Percentiles rank a stretch among this genome's conserved stretches.
Conservation (phyloP, 2,329 filamentous ascomycete genomes). For the Colletotrichum agaves region DNA sequence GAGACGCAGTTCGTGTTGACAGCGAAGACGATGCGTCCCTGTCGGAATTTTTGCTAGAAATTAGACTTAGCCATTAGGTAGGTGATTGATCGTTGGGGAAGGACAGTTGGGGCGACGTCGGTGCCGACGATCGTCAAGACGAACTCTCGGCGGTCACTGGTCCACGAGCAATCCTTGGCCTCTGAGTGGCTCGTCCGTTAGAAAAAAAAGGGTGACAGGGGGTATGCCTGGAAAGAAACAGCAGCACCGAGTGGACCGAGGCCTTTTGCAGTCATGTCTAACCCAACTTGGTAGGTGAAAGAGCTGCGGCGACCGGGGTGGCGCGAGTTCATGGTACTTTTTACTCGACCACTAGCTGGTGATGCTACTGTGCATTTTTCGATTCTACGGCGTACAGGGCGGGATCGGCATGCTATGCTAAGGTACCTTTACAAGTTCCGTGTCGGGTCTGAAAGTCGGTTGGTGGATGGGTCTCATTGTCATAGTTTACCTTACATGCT, state of each 20-base stretch:
- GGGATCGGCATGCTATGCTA: not conserved
- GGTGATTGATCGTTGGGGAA: constrained; percentile 25
- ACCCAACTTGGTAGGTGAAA: constrained; percentile 47
- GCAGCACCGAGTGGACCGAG: constrained; percentile 36
- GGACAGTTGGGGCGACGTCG: constrained; percentile 27
- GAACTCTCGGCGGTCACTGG: constrained; percentile 25
- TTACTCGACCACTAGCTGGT: constrained; percentile 13
- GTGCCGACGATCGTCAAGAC: constrained; percentile 37
- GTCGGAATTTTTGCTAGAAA: constrained; percentile 25
- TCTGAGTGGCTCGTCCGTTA: constrained; percentile 20
- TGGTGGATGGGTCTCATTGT: not conserved
- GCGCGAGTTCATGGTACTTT: constrained; percentile 34
- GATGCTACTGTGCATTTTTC: constrained; percentile 8
- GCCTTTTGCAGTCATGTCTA: constrained; percentile 40
- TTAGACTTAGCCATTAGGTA: no score
- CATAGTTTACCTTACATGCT: not conserved
- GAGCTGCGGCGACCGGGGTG: constrained; percentile 33
- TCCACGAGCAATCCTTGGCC: constrained; percentile 6
- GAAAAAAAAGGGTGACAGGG: constrained; percentile 12
- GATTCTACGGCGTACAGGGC: not conserved
- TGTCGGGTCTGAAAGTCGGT: not conserved
- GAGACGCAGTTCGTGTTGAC: not conserved
- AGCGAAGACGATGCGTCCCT: constrained; percentile 15
- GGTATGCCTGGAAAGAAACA: constrained; percentile 22
- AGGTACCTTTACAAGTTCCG: constrained; percentile 10